phyloP scores from a whole-genome alignment of 129 eudicot species.

The Rutidosis leptorrhynchoides region DNA sequence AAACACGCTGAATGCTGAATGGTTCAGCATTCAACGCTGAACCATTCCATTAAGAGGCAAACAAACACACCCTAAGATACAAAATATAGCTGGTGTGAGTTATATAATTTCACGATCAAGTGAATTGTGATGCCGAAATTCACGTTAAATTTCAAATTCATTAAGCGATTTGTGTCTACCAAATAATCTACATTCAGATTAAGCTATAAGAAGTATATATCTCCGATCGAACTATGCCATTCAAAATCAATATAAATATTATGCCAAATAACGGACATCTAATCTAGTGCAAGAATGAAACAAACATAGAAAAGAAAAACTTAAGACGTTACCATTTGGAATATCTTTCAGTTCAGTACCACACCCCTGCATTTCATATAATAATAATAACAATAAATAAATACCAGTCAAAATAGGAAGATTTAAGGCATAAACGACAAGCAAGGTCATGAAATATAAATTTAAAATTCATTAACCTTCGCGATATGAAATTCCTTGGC shows the following conservation, averaged over 20 bases:
- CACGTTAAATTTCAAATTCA: background rate
- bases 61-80: too few relatives aligned
- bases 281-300: slow-evolving; percentile 22
- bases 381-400: slow-evolving; percentile 21
- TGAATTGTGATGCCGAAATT: background rate
- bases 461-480: slow-evolving; percentile 48
- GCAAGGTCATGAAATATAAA: slow-evolving; percentile 5
- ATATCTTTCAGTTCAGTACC: slow-evolving; percentile 91
- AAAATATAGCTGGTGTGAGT: background rate
- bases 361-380: slow-evolving; percentile 70
- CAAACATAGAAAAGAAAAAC: background rate
- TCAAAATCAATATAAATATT: too few relatives aligned
- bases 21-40: too few relatives aligned
- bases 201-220: slow-evolving; percentile 5
- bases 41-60: too few relatives aligned
- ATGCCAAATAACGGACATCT: background rate
- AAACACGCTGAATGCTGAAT: too few relatives aligned
- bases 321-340: slow-evolving; percentile 64
- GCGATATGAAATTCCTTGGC: slow-evolving; percentile 65
- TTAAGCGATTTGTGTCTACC: slow-evolving; percentile 6
- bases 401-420: slow-evolving; percentile 5
- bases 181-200: slow-evolving; percentile 1
- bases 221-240: slow-evolving; percentile 7
- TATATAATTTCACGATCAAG: background rate
- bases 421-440: slow-evolving; percentile 12